These are phyloP conservation scores for Erodium chrysanthum DNA, from an alignment of 441 rosid genomes.

Conservation along the genomic window DNA sequence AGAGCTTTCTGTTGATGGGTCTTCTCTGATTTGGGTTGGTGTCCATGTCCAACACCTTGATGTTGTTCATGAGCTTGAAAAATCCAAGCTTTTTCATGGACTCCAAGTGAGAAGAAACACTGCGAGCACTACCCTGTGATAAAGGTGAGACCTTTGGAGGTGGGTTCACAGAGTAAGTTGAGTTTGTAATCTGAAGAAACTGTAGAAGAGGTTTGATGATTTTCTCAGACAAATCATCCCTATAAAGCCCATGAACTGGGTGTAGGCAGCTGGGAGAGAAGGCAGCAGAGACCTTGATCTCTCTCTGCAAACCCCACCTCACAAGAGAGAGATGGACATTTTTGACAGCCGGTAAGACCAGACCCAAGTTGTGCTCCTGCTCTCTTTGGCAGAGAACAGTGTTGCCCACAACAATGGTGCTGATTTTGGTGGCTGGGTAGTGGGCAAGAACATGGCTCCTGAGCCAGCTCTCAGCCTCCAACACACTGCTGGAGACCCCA, in stretches of 20 bases:
- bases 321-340: constrained; percentile 50
- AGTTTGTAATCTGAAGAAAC: constrained; percentile 42
- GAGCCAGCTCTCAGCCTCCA: constrained; percentile 67
- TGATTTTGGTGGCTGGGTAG: constrained; percentile 51
- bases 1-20: constrained; percentile 35
- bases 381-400: constrained; percentile 30
- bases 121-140: constrained; percentile 21
- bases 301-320: constrained; percentile 62
- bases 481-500: constrained; percentile 46
- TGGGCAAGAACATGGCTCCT: constrained; percentile 48
- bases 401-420: constrained; percentile 48
- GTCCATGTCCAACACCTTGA: constrained; percentile 33
- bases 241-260: constrained; percentile 9
- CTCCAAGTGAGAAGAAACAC: constrained; percentile 20
- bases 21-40: constrained; percentile 11
- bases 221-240: constrained; percentile 18
- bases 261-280: constrained; percentile 37
- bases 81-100: constrained; percentile 36
- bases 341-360: constrained; percentile 38
- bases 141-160: constrained; percentile 32
- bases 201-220: constrained; percentile 29
- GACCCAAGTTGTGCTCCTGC: constrained; percentile 28
- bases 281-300: constrained; percentile 47
- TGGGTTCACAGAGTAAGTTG: constrained; percentile 29
- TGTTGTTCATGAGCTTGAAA: constrained; percentile 23